Percentiles rank a stretch among this genome's conserved stretches.
Conservation (phyloP, 2,329 filamentous ascomycete species). For the Verticillium tricorpus region DNA sequence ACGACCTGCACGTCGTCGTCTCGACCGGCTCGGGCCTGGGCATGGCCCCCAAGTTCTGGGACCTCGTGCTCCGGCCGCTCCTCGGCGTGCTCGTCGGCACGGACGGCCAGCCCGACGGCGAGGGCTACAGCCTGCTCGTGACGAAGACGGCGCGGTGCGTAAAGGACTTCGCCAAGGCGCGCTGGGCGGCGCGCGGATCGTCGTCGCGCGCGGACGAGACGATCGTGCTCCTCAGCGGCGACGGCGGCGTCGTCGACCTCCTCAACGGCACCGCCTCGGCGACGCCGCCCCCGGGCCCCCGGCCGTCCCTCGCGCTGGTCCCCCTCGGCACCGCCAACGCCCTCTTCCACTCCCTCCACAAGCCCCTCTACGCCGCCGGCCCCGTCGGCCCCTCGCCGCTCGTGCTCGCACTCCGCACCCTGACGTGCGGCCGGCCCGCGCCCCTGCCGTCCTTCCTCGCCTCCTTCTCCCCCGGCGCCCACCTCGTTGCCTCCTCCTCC, state of each 20-base stretch:
- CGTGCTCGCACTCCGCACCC: constrained; percentile 48
- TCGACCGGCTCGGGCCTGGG: constrained; percentile 63
- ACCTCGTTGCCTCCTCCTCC: constrained; percentile 47
- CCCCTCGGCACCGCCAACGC: constrained; percentile 64
- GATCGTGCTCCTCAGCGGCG: constrained; percentile 77
- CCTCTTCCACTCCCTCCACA: constrained; percentile 58
- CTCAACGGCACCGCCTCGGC: constrained; percentile 53
- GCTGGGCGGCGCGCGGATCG: constrained; percentile 22
- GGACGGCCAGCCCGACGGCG: constrained; percentile 6
- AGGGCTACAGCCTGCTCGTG: constrained; percentile 48
- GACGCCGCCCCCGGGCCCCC: not conserved
- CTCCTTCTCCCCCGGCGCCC: constrained; percentile 54
- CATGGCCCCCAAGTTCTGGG: constrained; percentile 51
- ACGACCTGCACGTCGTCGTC: constrained; percentile 56
- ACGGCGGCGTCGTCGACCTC: constrained; percentile 80
- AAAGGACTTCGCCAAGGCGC: constrained; percentile 49
- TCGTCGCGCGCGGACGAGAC: constrained; percentile 35
- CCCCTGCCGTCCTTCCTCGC: constrained; percentile 60
- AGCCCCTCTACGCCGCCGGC: constrained; percentile 41
- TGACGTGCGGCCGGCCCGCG: constrained; percentile 52
- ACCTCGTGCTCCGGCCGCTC: constrained; percentile 50
- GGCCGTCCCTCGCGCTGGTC: constrained; percentile 47
- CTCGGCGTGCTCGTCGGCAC: constrained; percentile 35
- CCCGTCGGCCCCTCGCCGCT: constrained; percentile 31
- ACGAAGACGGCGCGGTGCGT: constrained; percentile 64